Conservation (phyloP, 2,329 filamentous ascomycete species). For the Verticillium tricorpus region DNA sequence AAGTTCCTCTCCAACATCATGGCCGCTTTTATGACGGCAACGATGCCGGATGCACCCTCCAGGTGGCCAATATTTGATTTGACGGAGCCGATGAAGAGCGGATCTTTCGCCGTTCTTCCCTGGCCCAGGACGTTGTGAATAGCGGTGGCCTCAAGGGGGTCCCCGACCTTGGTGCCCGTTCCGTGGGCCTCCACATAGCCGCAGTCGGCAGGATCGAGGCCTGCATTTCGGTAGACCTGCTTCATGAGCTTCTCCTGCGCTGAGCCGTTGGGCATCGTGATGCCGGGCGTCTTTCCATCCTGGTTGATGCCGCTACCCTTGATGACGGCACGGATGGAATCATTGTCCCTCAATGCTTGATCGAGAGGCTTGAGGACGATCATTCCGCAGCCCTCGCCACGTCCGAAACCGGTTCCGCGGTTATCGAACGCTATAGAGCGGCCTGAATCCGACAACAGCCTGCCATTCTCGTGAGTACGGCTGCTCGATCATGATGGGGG, state of each 20-base stretch:
- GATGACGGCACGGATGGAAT: constrained; percentile 31
- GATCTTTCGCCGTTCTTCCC: constrained; percentile 23
- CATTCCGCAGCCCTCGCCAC: constrained; percentile 42
- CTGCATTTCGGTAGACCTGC: constrained; percentile 12
- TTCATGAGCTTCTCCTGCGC: constrained; percentile 5
- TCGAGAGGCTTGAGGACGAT: constrained; percentile 46
- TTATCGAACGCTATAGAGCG: constrained; percentile 24
- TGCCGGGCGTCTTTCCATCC: constrained; percentile 34
- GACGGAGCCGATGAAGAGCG: constrained; percentile 15
- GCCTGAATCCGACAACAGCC: constrained; percentile 20
- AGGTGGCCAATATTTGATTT: constrained; percentile 23
- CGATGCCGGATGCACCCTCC: constrained; percentile 21
- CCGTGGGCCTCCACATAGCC: constrained; percentile 33
- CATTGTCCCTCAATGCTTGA: constrained; percentile 37
- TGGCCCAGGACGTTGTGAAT: constrained; percentile 38
- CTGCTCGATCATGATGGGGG: neutral
- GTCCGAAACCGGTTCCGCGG: constrained; percentile 25
- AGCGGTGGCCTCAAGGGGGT: constrained; percentile 49
- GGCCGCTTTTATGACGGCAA: constrained; percentile 19
- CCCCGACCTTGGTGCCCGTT: constrained; percentile 51
- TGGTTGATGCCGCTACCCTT: constrained; percentile 26
- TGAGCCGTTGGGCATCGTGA: constrained; percentile 29
- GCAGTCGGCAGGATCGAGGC: constrained; percentile 15
- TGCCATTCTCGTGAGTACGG: neutral
- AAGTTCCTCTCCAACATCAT: constrained; percentile 12